A percentile compares a stretch with the other conserved stretches of the same genome.
phyloP scores from a whole-genome alignment of 495 filamentous ascomycete species.

The Elasticomyces elasticus region DNA sequence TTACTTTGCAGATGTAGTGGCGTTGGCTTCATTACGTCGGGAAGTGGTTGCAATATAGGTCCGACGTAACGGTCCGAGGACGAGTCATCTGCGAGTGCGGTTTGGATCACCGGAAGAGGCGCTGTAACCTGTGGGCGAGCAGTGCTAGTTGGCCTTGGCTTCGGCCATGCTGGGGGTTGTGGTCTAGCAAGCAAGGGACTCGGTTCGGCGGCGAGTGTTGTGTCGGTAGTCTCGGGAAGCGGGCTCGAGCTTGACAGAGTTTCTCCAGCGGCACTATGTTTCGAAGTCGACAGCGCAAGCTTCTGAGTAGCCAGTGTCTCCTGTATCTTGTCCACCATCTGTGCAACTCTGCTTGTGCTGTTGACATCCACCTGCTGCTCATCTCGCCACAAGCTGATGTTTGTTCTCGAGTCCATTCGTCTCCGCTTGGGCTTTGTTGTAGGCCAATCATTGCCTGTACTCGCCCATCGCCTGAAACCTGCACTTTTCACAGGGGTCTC shows the following conservation, averaged over 20 bases:
- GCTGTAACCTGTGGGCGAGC: not conserved
- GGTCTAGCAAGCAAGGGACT: constrained; percentile 38
- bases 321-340: constrained; percentile 58
- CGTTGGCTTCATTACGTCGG: not conserved
- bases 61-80: no score
- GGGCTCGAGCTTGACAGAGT: constrained; percentile 47
- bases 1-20: constrained; percentile 14
- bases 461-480: constrained; percentile 37
- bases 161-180: constrained; percentile 3
- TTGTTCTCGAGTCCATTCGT: constrained; percentile 43
- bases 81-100: not conserved
- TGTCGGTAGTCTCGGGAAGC: constrained; percentile 35
- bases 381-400: constrained; percentile 21
- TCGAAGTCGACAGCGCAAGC: constrained; percentile 22
- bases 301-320: constrained; percentile 42
- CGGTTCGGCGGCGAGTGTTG: constrained; percentile 24
- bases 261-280: constrained; percentile 9
- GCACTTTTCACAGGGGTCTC: constrained; percentile 24
- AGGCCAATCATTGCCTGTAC: constrained; percentile 62
- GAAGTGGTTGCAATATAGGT: not conserved
- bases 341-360: constrained; percentile 48
- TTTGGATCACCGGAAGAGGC: not conserved
- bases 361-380: not conserved
- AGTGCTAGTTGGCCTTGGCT: not conserved
- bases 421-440: constrained; percentile 42